Conservation (phyloP, 2,329 filamentous ascomycete genomes). For the Metarhizium anisopliae region DNA sequence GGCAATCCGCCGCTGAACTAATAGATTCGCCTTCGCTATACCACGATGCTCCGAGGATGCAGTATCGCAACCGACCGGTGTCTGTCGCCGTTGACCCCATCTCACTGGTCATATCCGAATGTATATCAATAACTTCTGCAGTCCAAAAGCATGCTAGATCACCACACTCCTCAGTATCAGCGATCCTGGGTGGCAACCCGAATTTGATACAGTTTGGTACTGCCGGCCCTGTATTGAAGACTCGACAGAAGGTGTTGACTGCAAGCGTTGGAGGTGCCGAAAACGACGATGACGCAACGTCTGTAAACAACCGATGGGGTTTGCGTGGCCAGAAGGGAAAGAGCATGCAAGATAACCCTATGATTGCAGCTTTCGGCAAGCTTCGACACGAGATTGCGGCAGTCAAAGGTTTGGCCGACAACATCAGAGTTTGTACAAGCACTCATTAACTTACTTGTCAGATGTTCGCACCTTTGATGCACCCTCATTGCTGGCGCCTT, state of each 20-base stretch:
- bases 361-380: constrained; percentile 90
- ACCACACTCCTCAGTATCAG: constrained; percentile 91
- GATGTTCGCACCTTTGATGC: constrained; percentile 87
- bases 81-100: constrained; percentile 84
- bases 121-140: constrained; percentile 93
- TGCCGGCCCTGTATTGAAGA: constrained; percentile 31
- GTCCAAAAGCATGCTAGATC: constrained; percentile 97
- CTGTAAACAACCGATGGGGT: constrained; percentile 79
- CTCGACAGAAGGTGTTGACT: constrained; percentile 31
- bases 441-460: constrained; percentile 20
- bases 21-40: neutral
- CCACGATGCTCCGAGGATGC: constrained; percentile 36
- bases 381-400: constrained; percentile 79
- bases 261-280: constrained; percentile 27
- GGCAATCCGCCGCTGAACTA: neutral
- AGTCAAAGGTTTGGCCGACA: constrained; percentile 55
- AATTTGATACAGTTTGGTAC: constrained; percentile 47
- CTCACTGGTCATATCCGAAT: constrained; percentile 93
- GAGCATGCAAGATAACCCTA: constrained; percentile 93
- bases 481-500: constrained; percentile 80
- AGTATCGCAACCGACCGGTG: constrained; percentile 53
- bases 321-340: constrained; percentile 90
- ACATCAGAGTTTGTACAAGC: too few species aligned
- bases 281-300: constrained; percentile 34
- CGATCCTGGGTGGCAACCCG: constrained; percentile 75